Evolutionary conservation across 192 early-diverging fungal genomes (phyloP).

Genomic region (Podila minutissima): DNA sequence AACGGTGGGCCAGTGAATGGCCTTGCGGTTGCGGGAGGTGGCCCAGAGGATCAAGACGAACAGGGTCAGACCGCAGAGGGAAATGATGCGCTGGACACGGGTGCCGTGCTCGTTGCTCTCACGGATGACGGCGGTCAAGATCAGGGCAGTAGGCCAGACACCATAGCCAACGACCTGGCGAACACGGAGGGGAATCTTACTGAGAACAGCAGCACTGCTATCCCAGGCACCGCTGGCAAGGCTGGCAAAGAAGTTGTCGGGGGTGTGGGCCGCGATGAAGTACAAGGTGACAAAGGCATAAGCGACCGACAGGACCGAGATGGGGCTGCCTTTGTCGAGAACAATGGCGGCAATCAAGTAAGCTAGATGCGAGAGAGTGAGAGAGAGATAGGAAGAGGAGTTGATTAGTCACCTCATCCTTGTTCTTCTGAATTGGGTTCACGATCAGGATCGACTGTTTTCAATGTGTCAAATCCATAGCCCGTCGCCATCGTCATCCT

Average conservation of each 20-base stretch:
- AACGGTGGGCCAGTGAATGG: slow-evolving; percentile 82
- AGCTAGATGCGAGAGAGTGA: slow-evolving; percentile 17
- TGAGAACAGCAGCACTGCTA: slow-evolving; percentile 22
- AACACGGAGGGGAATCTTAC: slow-evolving; percentile 49
- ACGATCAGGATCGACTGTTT: too few species aligned
- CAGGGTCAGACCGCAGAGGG: slow-evolving; percentile 74
- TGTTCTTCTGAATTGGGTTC: background rate
- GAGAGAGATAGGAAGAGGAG: background rate
- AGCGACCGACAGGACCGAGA: slow-evolving; percentile 58
- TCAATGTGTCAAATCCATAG: too few species aligned
- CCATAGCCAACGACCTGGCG: slow-evolving; percentile 55
- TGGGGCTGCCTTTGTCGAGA: slow-evolving; percentile 58
- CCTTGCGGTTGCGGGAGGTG: slow-evolving; percentile 69
- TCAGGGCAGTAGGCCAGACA: slow-evolving; percentile 56
- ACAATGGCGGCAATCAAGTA: slow-evolving; percentile 71
- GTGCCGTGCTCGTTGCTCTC: slow-evolving; percentile 57
- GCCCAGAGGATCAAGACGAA: slow-evolving; percentile 57
- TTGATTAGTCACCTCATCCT: background rate
- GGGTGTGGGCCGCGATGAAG: slow-evolving; percentile 56
- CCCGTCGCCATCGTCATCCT: too few species aligned
- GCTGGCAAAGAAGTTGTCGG: slow-evolving; percentile 41
- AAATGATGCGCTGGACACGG: slow-evolving; percentile 78
- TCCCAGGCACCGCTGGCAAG: slow-evolving; percentile 51
- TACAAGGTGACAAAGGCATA: slow-evolving; percentile 63
- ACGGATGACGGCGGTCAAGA: slow-evolving; percentile 66